Evolutionary conservation across 176 grass and related monocot genomes (phyloP).

Genomic region (Zizania latifolia): DNA sequence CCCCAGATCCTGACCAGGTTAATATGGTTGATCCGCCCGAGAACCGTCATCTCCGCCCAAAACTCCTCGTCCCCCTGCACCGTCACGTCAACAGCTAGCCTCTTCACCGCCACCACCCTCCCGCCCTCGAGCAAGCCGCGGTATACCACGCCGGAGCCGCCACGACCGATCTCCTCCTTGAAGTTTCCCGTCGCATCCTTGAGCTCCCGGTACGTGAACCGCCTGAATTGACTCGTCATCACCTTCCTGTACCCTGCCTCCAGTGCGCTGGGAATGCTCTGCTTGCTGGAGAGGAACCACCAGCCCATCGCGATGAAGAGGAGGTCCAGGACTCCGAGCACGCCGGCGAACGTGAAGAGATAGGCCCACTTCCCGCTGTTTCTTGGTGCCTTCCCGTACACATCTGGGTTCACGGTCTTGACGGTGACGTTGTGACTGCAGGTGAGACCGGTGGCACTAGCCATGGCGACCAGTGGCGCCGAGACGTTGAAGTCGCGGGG

Average conservation of each 20-base stretch:
- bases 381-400: background rate
- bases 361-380: slow-evolving; percentile 32
- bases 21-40: slow-evolving; percentile 61
- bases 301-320: slow-evolving; percentile 28
- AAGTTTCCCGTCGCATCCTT: slow-evolving; percentile 45
- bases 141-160: slow-evolving; percentile 36
- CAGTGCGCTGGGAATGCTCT: slow-evolving; percentile 26
- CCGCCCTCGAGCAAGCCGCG: slow-evolving; percentile 38
- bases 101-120: slow-evolving; percentile 52
- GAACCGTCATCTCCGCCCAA: slow-evolving; percentile 49
- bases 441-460: background rate
- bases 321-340: slow-evolving; percentile 25
- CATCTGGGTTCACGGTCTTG: background rate
- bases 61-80: no score
- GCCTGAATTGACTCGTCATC: slow-evolving; percentile 30
- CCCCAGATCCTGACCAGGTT: slow-evolving; percentile 56
- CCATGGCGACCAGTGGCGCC: background rate
- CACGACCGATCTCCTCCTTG: slow-evolving; percentile 47
- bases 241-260: slow-evolving; percentile 50
- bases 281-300: slow-evolving; percentile 42
- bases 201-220: slow-evolving; percentile 48
- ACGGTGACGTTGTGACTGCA: slow-evolving; percentile 21
- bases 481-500: slow-evolving; percentile 8
- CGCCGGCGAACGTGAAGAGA: slow-evolving; percentile 24
- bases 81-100: slow-evolving; percentile 19